Conservation (phyloP, 768 basidiomycete species). For the Kwoniella botswanensis region DNA sequence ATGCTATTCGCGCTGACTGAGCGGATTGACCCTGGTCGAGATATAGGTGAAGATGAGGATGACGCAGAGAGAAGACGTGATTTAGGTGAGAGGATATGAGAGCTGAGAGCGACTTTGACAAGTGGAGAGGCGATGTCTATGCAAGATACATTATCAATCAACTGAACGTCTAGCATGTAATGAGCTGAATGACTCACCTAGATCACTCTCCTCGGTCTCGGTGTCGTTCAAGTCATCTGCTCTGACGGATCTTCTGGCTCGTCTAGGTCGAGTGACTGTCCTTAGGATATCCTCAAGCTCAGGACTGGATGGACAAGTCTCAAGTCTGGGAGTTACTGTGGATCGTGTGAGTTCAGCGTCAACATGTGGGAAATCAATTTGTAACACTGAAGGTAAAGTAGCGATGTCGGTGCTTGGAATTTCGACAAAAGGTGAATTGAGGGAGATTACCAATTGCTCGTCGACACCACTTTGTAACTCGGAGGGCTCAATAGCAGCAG, state of each 20-base stretch:
- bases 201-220: conserved; percentile 35
- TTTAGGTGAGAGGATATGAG: conserved; percentile 33
- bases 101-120: conserved; percentile 28
- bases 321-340: no score
- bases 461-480: no score
- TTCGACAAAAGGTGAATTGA: conserved; percentile 20
- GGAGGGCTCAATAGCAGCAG: background rate
- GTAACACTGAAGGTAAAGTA: background rate
- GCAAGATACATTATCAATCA: background rate
- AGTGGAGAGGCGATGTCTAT: conserved; percentile 33
- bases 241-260: conserved; percentile 1
- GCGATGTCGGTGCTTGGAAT: background rate
- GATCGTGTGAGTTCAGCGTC: no score
- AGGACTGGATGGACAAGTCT: conserved; percentile 16
- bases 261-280: conserved; percentile 4
- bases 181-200: conserved; percentile 25
- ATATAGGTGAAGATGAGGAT: background rate
- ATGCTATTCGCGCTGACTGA: conserved; percentile 17
- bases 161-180: background rate
- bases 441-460: background rate
- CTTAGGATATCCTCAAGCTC: conserved; percentile 5
- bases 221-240: background rate
- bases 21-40: conserved; percentile 13
- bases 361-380: no score
- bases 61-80: conserved; percentile 28